Percentiles rank a stretch among this genome's conserved stretches.
Evolutionary conservation across 176 grass and related monocot species (phyloP).

Genomic region (Oryza coarctata): DNA sequence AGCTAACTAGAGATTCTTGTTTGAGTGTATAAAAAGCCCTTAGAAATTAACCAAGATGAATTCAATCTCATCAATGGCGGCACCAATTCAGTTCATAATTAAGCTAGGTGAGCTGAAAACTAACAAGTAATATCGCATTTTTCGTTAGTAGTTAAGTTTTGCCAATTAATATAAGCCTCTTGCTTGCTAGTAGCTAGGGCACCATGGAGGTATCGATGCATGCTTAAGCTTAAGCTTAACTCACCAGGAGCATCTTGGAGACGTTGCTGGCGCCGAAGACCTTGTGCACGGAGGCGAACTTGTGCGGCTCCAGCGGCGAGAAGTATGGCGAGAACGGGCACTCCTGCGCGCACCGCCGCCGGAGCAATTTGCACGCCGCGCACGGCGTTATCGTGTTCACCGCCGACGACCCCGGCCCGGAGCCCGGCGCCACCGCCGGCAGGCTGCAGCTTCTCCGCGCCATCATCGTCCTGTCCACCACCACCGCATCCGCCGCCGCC

Average conservation of each 20-base stretch:
- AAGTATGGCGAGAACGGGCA: constrained; percentile 97
- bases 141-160: not conserved
- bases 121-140: too few relatives aligned
- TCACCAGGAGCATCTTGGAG: constrained; percentile 91
- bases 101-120: not conserved
- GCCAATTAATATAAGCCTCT: not conserved
- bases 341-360: constrained; percentile 89
- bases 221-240: not conserved
- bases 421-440: constrained; percentile 17
- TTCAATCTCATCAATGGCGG: not conserved
- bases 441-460: constrained; percentile 54
- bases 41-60: not conserved
- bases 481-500: constrained; percentile 16
- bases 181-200: not conserved
- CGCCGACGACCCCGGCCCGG: constrained; percentile 38
- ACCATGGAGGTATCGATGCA: not conserved
- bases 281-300: constrained; percentile 84
- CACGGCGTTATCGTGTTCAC: constrained; percentile 77
- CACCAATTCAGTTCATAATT: not conserved
- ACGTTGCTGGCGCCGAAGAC: constrained; percentile 98
- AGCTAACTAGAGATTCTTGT: not conserved
- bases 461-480: constrained; percentile 43
- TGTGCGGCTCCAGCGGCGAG: constrained; percentile 89
- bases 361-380: constrained; percentile 82
- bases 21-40: not conserved